Evolutionary conservation across 768 basidiomycete genomes (phyloP).

Genomic region (Clathrus columnatus): DNA sequence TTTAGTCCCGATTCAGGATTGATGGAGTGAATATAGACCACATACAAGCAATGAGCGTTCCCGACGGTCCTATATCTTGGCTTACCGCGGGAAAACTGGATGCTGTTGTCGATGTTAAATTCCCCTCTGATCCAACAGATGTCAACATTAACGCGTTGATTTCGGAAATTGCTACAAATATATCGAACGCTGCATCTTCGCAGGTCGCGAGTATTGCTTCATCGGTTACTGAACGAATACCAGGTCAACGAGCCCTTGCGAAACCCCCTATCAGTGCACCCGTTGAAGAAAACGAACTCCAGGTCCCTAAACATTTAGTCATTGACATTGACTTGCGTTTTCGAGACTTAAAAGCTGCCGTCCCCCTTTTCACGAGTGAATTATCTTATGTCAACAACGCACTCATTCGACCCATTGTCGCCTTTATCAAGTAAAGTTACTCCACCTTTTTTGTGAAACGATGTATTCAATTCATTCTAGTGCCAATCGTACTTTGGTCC

Average conservation of each 20-base stretch:
- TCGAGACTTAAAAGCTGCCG: conserved; percentile 88
- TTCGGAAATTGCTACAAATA: conserved; percentile 8
- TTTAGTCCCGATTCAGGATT: conserved; percentile 86
- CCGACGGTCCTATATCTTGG: conserved; percentile 91
- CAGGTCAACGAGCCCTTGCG: conserved; percentile 79
- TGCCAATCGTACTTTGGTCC: conserved; percentile 87
- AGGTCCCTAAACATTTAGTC: conserved; percentile 38
- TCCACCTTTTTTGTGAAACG: neutral
- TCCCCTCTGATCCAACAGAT: conserved; percentile 71
- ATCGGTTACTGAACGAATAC: conserved; percentile 55
- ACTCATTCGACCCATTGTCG: conserved; percentile 89
- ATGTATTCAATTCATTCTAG: conserved; percentile 33
- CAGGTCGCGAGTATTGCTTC: conserved; percentile 32
- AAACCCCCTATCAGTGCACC: conserved; percentile 81
- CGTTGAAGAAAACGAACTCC: conserved; percentile 28
- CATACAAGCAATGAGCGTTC: conserved; percentile 72
- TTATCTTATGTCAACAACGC: conserved; percentile 90
- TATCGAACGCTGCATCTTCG: conserved; percentile 28
- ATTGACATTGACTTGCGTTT: conserved; percentile 94
- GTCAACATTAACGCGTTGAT: conserved; percentile 52
- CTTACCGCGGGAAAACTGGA: conserved; percentile 95
- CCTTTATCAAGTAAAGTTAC: conserved; percentile 85
- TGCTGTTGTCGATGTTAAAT: conserved; percentile 95
- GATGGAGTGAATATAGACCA: conserved; percentile 97
- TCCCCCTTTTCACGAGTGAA: conserved; percentile 85